A percentile compares a stretch with the other conserved stretches of the same genome.
Evolutionary conservation across 352 stramenopile species (phyloP).

Genomic region (Albugo laibachii): DNA sequence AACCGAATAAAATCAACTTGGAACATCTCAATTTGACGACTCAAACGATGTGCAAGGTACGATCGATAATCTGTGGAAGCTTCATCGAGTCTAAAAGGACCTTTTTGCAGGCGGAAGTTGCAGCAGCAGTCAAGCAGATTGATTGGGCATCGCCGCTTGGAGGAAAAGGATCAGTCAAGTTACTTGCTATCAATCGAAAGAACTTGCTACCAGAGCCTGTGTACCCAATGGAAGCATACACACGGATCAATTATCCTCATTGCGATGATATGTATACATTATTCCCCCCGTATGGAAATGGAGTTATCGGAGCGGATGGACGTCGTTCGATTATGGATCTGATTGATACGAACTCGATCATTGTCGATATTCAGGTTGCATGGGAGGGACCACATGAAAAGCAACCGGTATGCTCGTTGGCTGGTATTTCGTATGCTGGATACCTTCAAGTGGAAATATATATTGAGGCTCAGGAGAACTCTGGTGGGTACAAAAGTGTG

Average conservation of each 20-base stretch:
- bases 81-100: too few relatives aligned
- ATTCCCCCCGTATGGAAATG: slow-evolving; percentile 58
- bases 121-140: slow-evolving; percentile 68
- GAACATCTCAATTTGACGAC: slow-evolving; percentile 17
- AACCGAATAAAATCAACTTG: slow-evolving; percentile 26
- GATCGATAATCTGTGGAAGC: too few relatives aligned
- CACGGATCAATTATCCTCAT: slow-evolving; percentile 51
- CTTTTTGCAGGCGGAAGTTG: slow-evolving; percentile 28
- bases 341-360: slow-evolving; percentile 20
- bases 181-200: slow-evolving; percentile 32
- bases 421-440: slow-evolving; percentile 44
- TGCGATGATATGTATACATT: slow-evolving; percentile 76
- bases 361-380: slow-evolving; percentile 26
- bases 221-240: slow-evolving; percentile 38
- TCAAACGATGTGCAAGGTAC: slow-evolving; percentile 63
- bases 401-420: slow-evolving; percentile 54
- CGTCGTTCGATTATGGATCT: slow-evolving; percentile 40
- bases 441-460: slow-evolving; percentile 66
- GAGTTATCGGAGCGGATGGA: slow-evolving; percentile 31
- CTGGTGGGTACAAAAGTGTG: slow-evolving; percentile 14
- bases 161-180: slow-evolving; percentile 31
- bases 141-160: slow-evolving; percentile 38
- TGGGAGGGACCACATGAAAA: slow-evolving; percentile 35
- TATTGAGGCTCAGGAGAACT: slow-evolving; percentile 61
- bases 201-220: slow-evolving; percentile 36